Base-by-base conservation (phyloP, 73 alveolate genomes). In the Symbiodinium natans region DNA sequence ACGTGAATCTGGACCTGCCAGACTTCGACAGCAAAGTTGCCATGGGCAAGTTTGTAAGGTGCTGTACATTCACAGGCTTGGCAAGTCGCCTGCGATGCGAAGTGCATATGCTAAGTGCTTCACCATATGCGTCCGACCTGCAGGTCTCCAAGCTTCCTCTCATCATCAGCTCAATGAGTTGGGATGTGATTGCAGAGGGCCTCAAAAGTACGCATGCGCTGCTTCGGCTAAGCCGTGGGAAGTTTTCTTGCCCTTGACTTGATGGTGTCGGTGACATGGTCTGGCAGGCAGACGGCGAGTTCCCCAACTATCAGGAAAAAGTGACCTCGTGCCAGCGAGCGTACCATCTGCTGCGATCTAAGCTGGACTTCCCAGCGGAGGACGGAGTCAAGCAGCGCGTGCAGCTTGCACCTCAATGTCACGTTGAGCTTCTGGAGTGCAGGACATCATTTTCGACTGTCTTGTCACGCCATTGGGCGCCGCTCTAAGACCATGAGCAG, bases 361-460 rank as follows among this genome's bases (percentile, higher is more conserved):
- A 71, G 97, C 77, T 90, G 88, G 97, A 90, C 97, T 71, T 90
- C 77, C 88, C 97, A 4, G 11, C 88, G 41, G 86, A 68, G 84
- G 84, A 73, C 7, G n/a, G n/a, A n/a, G n/a, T n/a, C n/a, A n/a
- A 10, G 23, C 23, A 17, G 63, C 23, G 63, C 63, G 63, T n/a
- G n/a, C n/a, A n/a, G n/a, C n/a, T n/a, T n/a, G n/a, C n/a, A n/a
- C n/a, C n/a, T n/a, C n/a, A n/a, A n/a, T n/a, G n/a, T n/a, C n/a
- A n/a, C n/a, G n/a, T n/a, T n/a, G n/a, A n/a, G n/a, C n/a, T n/a
- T n/a, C n/a, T n/a, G n/a, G n/a, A 63, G 77, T 34, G 36, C 77
- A 73, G 97, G 97, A 90, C 77, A 90, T 90, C 97, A 90, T 90
- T 59, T 71, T 90, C 77, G 97, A 90, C 97, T 90, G 97, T 82